Percentiles rank a stretch among this genome's conserved stretches.
Conservation (phyloP, 805 yeast genomes). For the Hanseniaspora clermontiae region DNA sequence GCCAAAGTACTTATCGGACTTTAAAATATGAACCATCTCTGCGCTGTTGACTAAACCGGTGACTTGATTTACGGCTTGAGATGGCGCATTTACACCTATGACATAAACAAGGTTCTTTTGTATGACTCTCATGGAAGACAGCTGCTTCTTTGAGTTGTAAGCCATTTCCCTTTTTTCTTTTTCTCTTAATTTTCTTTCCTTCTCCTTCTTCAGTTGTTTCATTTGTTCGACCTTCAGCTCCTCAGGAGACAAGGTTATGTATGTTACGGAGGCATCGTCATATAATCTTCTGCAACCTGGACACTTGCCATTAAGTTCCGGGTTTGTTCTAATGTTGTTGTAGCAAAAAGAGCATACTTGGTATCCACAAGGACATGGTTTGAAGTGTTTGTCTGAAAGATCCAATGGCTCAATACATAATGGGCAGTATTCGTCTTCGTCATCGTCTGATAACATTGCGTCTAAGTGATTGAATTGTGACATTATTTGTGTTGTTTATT, state of each 20-base stretch:
- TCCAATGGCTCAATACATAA: conserved; percentile 97
- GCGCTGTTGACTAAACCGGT: conserved; percentile 50
- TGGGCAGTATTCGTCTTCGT: conserved; percentile 46
- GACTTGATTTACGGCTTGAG: conserved; percentile 28
- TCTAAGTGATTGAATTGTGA: conserved; percentile 10
- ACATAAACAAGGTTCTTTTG: conserved; percentile 95
- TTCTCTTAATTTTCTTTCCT: conserved; percentile 72
- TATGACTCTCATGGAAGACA: conserved; percentile 95
- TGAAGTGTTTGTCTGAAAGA: conserved; percentile 86
- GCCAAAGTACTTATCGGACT: conserved; percentile 92
- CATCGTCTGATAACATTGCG: conserved; percentile 22
- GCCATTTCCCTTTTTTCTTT: conserved; percentile 87
- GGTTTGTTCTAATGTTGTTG: conserved; percentile 89
- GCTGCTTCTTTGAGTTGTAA: conserved; percentile 64
- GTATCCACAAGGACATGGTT: conserved; percentile 99
- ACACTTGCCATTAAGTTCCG: conserved; percentile 88
- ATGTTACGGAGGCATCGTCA: conserved; percentile 86
- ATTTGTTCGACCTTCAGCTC: conserved; percentile 71
- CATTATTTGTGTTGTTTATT: background rate
- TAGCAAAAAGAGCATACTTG: conserved; percentile 97
- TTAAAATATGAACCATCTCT: conserved; percentile 64
- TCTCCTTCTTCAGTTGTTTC: conserved; percentile 67
- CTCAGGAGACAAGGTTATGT: conserved; percentile 68
- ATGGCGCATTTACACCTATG: conserved; percentile 79
- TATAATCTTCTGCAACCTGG: conserved; percentile 94